Base-by-base conservation (phyloP, 2,329 filamentous ascomycete genomes). In the Ophiosphaerella narmari region DNA sequence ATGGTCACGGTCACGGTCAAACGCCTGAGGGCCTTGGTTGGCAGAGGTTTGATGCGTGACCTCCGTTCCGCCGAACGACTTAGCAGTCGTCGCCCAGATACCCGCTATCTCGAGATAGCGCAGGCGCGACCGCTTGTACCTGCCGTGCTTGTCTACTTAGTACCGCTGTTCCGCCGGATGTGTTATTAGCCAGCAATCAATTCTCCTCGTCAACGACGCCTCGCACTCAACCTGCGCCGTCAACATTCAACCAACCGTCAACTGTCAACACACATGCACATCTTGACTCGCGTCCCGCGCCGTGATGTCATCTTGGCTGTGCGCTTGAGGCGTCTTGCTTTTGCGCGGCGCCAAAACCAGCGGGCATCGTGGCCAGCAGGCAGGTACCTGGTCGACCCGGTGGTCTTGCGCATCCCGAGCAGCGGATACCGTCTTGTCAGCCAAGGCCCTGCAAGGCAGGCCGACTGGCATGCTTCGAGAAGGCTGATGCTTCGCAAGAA, bases 41-140 rank as follows among this genome's bases (percentile, higher is more conserved):
- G 39, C 4, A 14, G 16, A 16, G 36, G 29, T 38, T 48, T 33
- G 59, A 58, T 56, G 54, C 54, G 43, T 50, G 44, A 40, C 36
- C 53, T 60, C 58, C 58, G 56, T 43, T 59, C 51, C 54, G 52
- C 56, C 58, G 56, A 61, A 57, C 43, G 48, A 23, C 23, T 11
- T 41, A 32, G 43, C 52, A 52, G 45, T 50, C 35, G 38, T 43
- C 41, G 42, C 37, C 18, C 18, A 21, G 18, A 21, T 60, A 52
- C 50, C 54, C 44, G 45, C 50, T 34, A 49, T 36, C 34, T 33
- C 47, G 26, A 44, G 40, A 46, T 11, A 6, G 18, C 18, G 4
- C 18, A 21, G 35, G 36, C 42, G 41, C 43, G 38, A 45, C 26
- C 11, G 26, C 26, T 21, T 21, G 18, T 21, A 21, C 18, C 18